phyloP scores from a whole-genome alignment of 2,329 filamentous ascomycete genomes.

The Westerdykella aurantiaca region DNA sequence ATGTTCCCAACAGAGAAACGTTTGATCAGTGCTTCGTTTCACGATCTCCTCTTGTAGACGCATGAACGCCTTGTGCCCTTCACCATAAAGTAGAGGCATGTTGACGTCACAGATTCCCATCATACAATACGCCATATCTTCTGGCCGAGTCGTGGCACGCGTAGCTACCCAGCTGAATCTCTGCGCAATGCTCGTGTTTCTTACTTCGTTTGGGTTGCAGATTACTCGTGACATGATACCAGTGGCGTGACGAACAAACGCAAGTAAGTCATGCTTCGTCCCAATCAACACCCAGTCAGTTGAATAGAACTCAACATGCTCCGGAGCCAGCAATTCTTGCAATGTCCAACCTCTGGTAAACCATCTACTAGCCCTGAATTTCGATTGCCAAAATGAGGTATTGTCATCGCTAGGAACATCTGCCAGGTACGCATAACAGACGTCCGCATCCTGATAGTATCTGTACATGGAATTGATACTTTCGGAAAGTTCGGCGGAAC shows the following conservation, averaged over 20 bases:
- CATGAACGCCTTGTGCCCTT: slow-evolving; percentile 9
- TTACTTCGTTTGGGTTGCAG: neutral
- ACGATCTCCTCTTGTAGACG: slow-evolving; percentile 8
- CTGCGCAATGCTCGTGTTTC: slow-evolving; percentile 2
- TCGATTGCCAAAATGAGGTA: neutral
- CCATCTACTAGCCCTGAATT: slow-evolving; percentile 11
- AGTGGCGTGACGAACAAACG: neutral
- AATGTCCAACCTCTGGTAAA: slow-evolving; percentile 11
- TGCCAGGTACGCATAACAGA: slow-evolving; percentile 17
- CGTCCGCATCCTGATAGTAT: slow-evolving; percentile 13
- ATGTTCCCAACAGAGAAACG: slow-evolving; percentile 3
- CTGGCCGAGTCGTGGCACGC: slow-evolving; percentile 9
- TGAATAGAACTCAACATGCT: slow-evolving; percentile 13
- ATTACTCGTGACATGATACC: neutral
- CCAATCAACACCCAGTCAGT: slow-evolving; percentile 2
- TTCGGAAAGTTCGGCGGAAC: slow-evolving; percentile 9
- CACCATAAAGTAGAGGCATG: slow-evolving; percentile 10
- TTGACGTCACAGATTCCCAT: slow-evolving; percentile 14
- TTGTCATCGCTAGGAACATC: slow-evolving; percentile 7
- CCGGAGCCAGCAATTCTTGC: slow-evolving; percentile 9
- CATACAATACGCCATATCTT: slow-evolving; percentile 14
- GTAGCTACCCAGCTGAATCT: slow-evolving; percentile 12
- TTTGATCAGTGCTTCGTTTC: slow-evolving; percentile 1
- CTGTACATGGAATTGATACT: slow-evolving; percentile 14
- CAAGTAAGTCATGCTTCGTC: slow-evolving; percentile 1